phyloP scores from a whole-genome alignment of 2,329 filamentous ascomycete genomes.

The Aspergillus terreus region DNA sequence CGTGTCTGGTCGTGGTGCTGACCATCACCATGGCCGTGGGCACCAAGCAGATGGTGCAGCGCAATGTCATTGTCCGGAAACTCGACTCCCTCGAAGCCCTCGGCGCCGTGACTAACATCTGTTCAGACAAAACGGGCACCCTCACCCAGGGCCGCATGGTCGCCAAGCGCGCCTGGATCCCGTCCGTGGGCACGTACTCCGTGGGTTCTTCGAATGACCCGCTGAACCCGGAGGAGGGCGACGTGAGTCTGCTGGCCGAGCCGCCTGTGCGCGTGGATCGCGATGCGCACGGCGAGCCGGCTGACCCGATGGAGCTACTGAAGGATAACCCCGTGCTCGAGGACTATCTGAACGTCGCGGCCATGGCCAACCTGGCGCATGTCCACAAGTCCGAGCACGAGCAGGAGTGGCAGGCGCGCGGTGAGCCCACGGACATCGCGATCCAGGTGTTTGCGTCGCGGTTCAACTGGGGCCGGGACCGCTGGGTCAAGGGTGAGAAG shows the following conservation, averaged over 20 bases:
- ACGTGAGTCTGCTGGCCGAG: conserved; percentile 39
- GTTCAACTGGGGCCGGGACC: conserved; percentile 60
- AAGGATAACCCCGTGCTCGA: conserved; percentile 48
- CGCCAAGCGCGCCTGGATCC: conserved; percentile 57
- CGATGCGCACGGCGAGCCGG: conserved; percentile 22
- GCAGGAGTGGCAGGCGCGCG: conserved; percentile 59
- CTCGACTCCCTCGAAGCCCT: conserved; percentile 57
- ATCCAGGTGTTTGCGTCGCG: conserved; percentile 70
- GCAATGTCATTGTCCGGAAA: conserved; percentile 57
- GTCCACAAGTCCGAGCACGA: conserved; percentile 54
- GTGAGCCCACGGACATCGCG: conserved; percentile 69
- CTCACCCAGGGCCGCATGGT: conserved; percentile 64
- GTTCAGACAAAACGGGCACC: conserved; percentile 59
- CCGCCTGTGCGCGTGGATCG: conserved; percentile 28
- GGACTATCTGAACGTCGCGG: conserved; percentile 60
- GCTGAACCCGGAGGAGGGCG: conserved; percentile 54
- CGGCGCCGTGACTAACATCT: conserved; percentile 59
- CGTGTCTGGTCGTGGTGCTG: conserved; percentile 60
- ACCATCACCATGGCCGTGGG: conserved; percentile 66
- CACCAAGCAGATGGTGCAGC: conserved; percentile 55
- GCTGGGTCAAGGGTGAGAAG: conserved; percentile 48
- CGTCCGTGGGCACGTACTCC: conserved; percentile 54
- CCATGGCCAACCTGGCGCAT: conserved; percentile 63
- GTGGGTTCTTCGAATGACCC: conserved; percentile 55
- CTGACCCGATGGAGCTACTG: conserved; percentile 33